Evolutionary conservation across 441 rosid genomes (phyloP), one percentile per base, ranked within the genome.

Genomic region (Populus tomentosa): DNA sequence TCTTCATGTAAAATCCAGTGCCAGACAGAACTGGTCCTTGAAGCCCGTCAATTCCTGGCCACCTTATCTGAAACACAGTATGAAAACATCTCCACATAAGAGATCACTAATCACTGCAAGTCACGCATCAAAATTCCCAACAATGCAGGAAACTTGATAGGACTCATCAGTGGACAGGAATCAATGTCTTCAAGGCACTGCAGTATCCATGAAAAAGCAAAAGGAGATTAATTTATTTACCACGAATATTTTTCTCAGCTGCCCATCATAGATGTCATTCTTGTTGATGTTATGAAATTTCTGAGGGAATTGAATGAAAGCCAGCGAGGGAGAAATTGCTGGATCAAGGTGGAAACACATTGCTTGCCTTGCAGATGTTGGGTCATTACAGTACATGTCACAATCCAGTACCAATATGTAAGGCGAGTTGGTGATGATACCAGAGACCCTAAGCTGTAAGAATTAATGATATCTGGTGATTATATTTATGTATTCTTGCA

Each of bases 221-320:
- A 18, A 53, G n/a, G n/a, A 16, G 61, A 30, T 30, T 26, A 64
- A 18, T 10, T 61, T 30, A 11, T 30, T 59, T 78, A 87, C 87
- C 90, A 28, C 30, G 5, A 76, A 79, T 40, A 2, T 0, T 0
- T 2, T 46, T 64, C 83, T 62, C 6, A 73, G 5, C 33, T 66
- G 53, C 65, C 82, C 63, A 7, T 80, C 86, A 64, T 90, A 90
- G 6, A 90, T 81, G 72, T 90, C 92, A 33, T 80, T 83, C 20
- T 42, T 21, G 56, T 81, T 84, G 30, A 85, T 70, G 16, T 84
- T 84, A 24, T 79, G 81, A 70, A 80, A 90, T 11, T 23, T 78
- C 46, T 88, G 92, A 64, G 91, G 91, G 72, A 80, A 84, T 53
- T 87, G 90, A 26, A 85, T 85, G 7, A 82, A 81, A 0, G 82